Evolutionary conservation across 805 yeast species (phyloP).

Genomic region (Wickerhamiella galacta): DNA sequence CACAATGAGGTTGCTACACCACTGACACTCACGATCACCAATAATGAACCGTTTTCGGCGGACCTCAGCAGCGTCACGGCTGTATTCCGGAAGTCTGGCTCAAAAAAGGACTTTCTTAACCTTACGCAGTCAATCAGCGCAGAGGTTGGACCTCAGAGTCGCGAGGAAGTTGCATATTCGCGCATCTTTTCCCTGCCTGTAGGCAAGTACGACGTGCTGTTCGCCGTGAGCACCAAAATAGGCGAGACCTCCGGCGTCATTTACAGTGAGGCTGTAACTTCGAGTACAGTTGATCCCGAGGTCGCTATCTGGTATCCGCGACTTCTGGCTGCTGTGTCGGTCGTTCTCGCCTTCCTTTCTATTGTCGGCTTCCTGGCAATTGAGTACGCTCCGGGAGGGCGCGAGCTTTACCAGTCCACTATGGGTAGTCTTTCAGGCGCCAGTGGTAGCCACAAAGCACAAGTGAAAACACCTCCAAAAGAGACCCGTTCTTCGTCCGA

Average conservation of each 20-base stretch:
- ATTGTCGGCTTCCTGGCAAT: constrained; percentile 34
- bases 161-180: constrained; percentile 24
- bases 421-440: too few relatives aligned
- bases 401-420: too few relatives aligned
- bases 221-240: constrained; percentile 11
- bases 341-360: constrained; percentile 34
- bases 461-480: too few relatives aligned
- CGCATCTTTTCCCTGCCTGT: constrained; percentile 11
- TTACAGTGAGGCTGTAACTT: constrained; percentile 13
- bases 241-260: constrained; percentile 13
- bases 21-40: constrained; percentile 14
- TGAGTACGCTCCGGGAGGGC: constrained; percentile 4
- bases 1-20: constrained; percentile 16
- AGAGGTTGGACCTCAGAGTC: constrained; percentile 32
- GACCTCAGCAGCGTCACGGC: constrained; percentile 14
- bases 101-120: constrained; percentile 36
- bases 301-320: constrained; percentile 60
- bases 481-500: too few relatives aligned
- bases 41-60: constrained; percentile 14
- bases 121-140: constrained; percentile 48
- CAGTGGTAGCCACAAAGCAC: too few relatives aligned
- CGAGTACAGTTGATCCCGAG: constrained; percentile 44
- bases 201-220: constrained; percentile 35
- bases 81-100: constrained; percentile 7
- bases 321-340: constrained; percentile 42